A percentile compares a stretch with the other conserved stretches of the same genome.
These are phyloP conservation scores for Mortierella sp. DNA, from an alignment of 371 early-diverging fungal species.

Conservation along the genomic window DNA sequence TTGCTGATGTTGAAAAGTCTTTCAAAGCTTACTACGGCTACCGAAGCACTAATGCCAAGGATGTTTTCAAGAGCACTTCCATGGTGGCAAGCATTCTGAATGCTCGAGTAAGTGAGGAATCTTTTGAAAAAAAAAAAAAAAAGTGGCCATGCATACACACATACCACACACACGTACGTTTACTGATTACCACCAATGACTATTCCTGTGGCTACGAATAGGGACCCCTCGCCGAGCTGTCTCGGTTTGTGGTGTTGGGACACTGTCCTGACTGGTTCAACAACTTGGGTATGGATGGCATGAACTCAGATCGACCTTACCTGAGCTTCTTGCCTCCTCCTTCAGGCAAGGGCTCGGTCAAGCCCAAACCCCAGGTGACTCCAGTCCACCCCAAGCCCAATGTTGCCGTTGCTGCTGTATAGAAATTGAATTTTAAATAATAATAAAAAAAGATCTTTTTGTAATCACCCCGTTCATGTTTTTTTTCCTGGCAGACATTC, in stretches of 20 bases:
- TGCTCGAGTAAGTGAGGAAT: conserved; percentile 7
- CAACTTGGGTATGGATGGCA: conserved; percentile 34
- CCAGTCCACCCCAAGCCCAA: conserved; percentile 21
- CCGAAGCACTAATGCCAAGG: conserved; percentile 25
- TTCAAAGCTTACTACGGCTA: conserved; percentile 22
- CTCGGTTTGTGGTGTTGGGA: conserved; percentile 10
- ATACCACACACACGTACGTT: no score
- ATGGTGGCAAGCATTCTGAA: conserved; percentile 22
- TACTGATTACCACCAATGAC: no score
- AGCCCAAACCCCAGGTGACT: conserved; percentile 16
- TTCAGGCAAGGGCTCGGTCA: conserved; percentile 12
- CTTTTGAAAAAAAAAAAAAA: no score
- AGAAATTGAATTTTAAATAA: no score
- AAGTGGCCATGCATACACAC: no score
- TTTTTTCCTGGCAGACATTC: no score
- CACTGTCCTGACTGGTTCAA: conserved; percentile 19
- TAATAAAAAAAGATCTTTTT: no score
- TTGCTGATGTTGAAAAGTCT: conserved; percentile 14
- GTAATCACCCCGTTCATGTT: no score
- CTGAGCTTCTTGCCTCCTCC: conserved; percentile 33
- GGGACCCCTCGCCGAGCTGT: conserved; percentile 20
- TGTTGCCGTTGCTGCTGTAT: no score
- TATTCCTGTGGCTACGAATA: background rate
- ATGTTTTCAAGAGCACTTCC: conserved; percentile 25
- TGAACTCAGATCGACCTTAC: conserved; percentile 32